Percentiles rank a stretch among this genome's conserved stretches.
Evolutionary conservation across 345 rosid genomes (phyloP).

Genomic region (Euphorbia peplus): DNA sequence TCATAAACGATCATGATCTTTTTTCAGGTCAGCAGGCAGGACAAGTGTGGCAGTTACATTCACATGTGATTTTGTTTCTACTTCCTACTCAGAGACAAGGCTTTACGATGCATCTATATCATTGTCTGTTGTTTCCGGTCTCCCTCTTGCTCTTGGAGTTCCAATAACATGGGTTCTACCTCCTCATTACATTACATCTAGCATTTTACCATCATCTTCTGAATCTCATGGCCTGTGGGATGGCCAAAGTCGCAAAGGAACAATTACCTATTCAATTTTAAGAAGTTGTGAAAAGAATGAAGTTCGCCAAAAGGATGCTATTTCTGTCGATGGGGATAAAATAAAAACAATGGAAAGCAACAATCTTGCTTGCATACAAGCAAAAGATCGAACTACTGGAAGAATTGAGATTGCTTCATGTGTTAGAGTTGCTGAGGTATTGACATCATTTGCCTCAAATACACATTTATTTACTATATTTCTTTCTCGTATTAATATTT

Average conservation of each 20-base stretch:
- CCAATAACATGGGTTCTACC: slow-evolving; percentile 92
- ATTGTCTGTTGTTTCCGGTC: slow-evolving; percentile 68
- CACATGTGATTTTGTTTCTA: slow-evolving; percentile 71
- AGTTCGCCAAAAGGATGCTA: slow-evolving; percentile 35
- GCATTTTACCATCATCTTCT: slow-evolving; percentile 53
- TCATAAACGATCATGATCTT: slow-evolving; percentile 28
- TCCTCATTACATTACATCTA: slow-evolving; percentile 69
- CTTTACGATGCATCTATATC: slow-evolving; percentile 55
- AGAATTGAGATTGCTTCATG: slow-evolving; percentile 84
- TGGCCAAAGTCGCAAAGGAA: slow-evolving; percentile 58
- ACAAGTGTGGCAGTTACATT: slow-evolving; percentile 61
- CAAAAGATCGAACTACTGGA: slow-evolving; percentile 76
- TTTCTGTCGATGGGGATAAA: slow-evolving; percentile 60
- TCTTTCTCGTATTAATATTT: not conserved
- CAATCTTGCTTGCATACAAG: slow-evolving; percentile 81
- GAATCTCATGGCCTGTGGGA: slow-evolving; percentile 51
- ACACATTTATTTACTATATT: not conserved
- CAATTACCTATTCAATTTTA: slow-evolving; percentile 60
- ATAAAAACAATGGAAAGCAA: slow-evolving; percentile 63
- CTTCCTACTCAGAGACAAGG: slow-evolving; percentile 61
- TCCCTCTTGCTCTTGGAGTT: slow-evolving; percentile 82
- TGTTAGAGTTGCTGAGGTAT: slow-evolving; percentile 88
- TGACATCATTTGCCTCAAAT: not conserved
- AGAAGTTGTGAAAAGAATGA: slow-evolving; percentile 53
- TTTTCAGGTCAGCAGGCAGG: slow-evolving; percentile 73